Conservation (phyloP, 495 filamentous ascomycete species). For the Cercophora sp. region DNA sequence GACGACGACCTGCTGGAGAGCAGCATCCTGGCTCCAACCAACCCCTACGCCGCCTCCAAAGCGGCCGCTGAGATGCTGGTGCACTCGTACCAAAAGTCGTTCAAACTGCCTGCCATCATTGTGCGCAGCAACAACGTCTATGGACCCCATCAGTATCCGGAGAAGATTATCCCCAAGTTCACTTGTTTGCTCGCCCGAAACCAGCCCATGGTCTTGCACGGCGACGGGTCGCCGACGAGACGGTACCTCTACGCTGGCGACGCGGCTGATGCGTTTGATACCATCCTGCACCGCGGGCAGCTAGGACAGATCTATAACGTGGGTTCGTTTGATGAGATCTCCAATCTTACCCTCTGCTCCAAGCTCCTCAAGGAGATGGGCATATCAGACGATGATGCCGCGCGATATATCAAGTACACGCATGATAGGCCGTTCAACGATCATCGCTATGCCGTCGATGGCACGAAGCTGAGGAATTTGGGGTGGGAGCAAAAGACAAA, state of each 20-base stretch:
- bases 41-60: slow-evolving; percentile 75
- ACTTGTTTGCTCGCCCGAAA: slow-evolving; percentile 55
- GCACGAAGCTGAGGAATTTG: slow-evolving; percentile 56
- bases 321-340: slow-evolving; percentile 62
- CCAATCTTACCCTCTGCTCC: slow-evolving; percentile 56
- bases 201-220: slow-evolving; percentile 61
- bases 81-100: slow-evolving; percentile 68
- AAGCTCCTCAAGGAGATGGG: slow-evolving; percentile 53
- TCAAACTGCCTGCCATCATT: slow-evolving; percentile 66
- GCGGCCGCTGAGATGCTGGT: slow-evolving; percentile 78
- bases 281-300: slow-evolving; percentile 65
- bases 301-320: slow-evolving; percentile 72
- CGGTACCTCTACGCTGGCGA: slow-evolving; percentile 69
- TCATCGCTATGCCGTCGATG: slow-evolving; percentile 63
- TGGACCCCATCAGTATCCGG: slow-evolving; percentile 73
- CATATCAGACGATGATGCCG: slow-evolving; percentile 43
- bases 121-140: slow-evolving; percentile 77
- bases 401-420: slow-evolving; percentile 59
- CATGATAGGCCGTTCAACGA: slow-evolving; percentile 73
- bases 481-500: slow-evolving; percentile 63
- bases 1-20: slow-evolving; percentile 59
- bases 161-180: slow-evolving; percentile 79
- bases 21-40: slow-evolving; percentile 63
- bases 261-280: slow-evolving; percentile 73
- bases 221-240: slow-evolving; percentile 61